phyloP scores from a whole-genome alignment of 208 protist genomes.

The Tetramitus jugosus region DNA sequence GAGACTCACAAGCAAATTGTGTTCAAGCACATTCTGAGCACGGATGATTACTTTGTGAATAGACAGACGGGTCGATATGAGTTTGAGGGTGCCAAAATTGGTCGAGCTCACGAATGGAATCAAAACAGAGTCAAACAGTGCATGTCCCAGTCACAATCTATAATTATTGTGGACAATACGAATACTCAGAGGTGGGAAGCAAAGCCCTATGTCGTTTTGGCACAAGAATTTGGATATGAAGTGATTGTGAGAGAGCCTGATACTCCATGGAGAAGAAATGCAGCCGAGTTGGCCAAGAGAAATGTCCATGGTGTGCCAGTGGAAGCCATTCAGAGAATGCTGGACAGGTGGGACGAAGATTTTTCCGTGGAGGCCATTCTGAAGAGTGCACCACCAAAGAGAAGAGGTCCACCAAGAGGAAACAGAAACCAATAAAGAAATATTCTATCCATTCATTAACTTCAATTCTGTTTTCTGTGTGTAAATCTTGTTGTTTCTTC shows the following conservation, averaged over 20 bases:
- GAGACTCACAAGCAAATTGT: no score
- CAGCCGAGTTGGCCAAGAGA: constrained; percentile 14
- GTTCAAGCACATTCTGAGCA: neutral
- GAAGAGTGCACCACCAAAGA: neutral
- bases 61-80: neutral
- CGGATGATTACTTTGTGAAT: constrained; percentile 21
- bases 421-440: neutral
- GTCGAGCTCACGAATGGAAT: constrained; percentile 11
- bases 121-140: neutral
- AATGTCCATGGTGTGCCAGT: constrained; percentile 16
- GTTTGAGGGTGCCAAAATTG: neutral
- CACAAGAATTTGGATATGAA: neutral
- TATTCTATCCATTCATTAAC: no score
- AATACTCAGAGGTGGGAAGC: constrained; percentile 20
- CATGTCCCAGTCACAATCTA: neutral
- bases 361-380: constrained; percentile 11
- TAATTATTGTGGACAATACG: constrained; percentile 13
- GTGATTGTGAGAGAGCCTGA: neutral
- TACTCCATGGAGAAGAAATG: constrained; percentile 8
- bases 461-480: no score
- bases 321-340: neutral
- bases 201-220: constrained; percentile 20
- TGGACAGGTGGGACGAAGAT: constrained; percentile 21
- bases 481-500: no score
- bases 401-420: neutral